Base-by-base conservation (phyloP, 441 rosid genomes). In the Gossypium trilobum region DNA sequence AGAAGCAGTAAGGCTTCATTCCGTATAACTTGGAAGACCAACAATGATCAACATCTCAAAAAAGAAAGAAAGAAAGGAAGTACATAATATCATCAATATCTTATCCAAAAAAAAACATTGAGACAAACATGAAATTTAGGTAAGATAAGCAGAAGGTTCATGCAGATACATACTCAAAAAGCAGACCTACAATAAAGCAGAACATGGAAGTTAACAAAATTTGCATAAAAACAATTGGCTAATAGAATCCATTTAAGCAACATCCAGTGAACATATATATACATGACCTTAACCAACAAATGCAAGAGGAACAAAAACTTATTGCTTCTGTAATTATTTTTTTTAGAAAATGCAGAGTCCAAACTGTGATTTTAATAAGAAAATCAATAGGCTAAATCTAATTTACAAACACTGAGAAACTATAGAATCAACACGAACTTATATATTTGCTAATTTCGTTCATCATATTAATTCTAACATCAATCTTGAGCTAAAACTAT, bases 1-100 rank as follows among this genome's bases (percentile, higher is more conserved):
- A 95, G 99, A 75, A 95, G 98, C 65, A 95, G 86, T 75, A 95
- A 83, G 65, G 99, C 97, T 81, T 95, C 97, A 57, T 95, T 95
- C 42, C 95, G 83, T 75, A 95, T 95, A 56, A 91, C 97, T 96
- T 94, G 81, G 8, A 80, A 77, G 59, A 67, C 36, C 77, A 68
- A 74, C 69, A 75, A 81, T 55, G 42, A 84, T 50, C 29, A 50
- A 16, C 58, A 60, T 27, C 71, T 27, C 14, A 51, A 6, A 77
- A 31, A n/a, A 29, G 0, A 25, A 23, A 22, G 1, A 27, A 77
- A 16, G 3, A 72, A 61, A 60, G 54, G 58, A 9, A 22, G 19
- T 16, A 20, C 4, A 68, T 68, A 52, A 52, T 52, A 16, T 48
- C 14, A 68, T 29, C 46, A 52, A 16, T 52, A 68, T 56, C 27